These are phyloP conservation scores for Phycomyces nitens DNA, from an alignment of 192 early-diverging fungal genomes.

Conservation along the genomic window DNA sequence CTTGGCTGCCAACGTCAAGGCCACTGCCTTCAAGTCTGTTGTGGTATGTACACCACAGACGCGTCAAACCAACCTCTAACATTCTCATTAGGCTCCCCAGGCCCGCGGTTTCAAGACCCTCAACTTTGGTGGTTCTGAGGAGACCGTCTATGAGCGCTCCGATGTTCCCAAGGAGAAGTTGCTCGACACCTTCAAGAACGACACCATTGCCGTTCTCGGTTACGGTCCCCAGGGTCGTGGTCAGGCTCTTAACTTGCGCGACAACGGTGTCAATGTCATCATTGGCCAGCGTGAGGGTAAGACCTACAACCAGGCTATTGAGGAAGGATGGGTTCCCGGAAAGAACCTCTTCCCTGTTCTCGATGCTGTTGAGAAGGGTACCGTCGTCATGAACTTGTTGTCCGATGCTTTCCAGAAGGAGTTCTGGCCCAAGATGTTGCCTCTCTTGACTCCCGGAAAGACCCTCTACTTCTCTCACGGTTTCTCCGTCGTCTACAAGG, in stretches of 20 bases:
- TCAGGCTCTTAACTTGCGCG: constrained; percentile 91
- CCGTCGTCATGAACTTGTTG: constrained; percentile 90
- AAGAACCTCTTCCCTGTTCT: constrained; percentile 93
- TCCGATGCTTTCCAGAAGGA: constrained; percentile 96
- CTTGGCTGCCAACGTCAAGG: constrained; percentile 14
- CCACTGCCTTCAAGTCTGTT: constrained; percentile 26
- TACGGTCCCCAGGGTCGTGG: constrained; percentile 96
- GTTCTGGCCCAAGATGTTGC: constrained; percentile 83
- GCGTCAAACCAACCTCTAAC: neutral
- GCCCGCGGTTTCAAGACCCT: constrained; percentile 86
- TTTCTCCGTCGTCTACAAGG: constrained; percentile 90
- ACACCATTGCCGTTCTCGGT: constrained; percentile 89
- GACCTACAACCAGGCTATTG: constrained; percentile 87
- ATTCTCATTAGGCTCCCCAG: constrained; percentile 29
- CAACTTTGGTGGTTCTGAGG: constrained; percentile 89
- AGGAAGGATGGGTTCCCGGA: constrained; percentile 94
- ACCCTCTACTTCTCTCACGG: constrained; percentile 98
- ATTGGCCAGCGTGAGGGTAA: constrained; percentile 87
- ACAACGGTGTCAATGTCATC: constrained; percentile 96
- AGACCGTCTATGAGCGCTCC: constrained; percentile 90
- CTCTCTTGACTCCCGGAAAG: constrained; percentile 91
- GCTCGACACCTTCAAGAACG: constrained; percentile 86
- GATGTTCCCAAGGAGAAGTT: constrained; percentile 94
- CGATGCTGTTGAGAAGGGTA: constrained; percentile 86
- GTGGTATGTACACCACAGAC: constrained; percentile 16